These are phyloP conservation scores for Fusarium palustre DNA, from an alignment of 2,329 filamentous ascomycete genomes.

Conservation along the genomic window DNA sequence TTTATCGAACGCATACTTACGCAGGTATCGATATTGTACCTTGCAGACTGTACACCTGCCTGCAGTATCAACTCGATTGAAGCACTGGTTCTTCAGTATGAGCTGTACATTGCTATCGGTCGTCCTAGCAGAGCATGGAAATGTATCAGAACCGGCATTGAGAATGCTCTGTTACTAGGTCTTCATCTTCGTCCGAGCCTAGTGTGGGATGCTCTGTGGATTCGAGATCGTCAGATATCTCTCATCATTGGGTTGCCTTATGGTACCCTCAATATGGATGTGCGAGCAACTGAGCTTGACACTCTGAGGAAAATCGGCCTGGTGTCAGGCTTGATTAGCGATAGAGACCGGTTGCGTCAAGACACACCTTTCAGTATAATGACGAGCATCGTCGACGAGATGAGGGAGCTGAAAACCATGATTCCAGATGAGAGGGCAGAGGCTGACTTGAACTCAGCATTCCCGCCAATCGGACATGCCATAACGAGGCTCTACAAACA, in stretches of 20 bases:
- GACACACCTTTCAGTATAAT: constrained; percentile 7
- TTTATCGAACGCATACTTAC: constrained; percentile 5
- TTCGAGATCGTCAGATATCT: constrained; percentile 57
- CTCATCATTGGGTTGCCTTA: constrained; percentile 27
- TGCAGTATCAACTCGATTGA: constrained; percentile 63
- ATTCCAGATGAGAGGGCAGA: constrained; percentile 27
- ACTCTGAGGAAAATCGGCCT: constrained; percentile 33
- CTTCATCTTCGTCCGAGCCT: constrained; percentile 53
- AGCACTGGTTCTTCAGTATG: constrained; percentile 62
- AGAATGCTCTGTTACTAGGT: constrained; percentile 64
- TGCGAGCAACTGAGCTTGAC: neutral
- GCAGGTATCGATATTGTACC: constrained; percentile 8
- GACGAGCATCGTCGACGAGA: constrained; percentile 21
- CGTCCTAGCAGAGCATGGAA: constrained; percentile 67
- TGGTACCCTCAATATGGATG: neutral
- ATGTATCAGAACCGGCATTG: constrained; percentile 61
- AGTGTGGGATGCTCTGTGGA: constrained; percentile 55
- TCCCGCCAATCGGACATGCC: constrained; percentile 39
- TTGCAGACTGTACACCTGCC: constrained; percentile 33
- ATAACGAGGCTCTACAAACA: constrained; percentile 56
- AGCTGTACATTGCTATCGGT: constrained; percentile 66
- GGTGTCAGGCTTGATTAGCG: constrained; percentile 20
- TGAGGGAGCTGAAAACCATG: constrained; percentile 56
- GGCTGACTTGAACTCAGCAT: neutral
- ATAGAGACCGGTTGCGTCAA: constrained; percentile 9